phyloP scores from a whole-genome alignment of 768 basidiomycete genomes.

The Rhodotorula kratochvilovae region DNA sequence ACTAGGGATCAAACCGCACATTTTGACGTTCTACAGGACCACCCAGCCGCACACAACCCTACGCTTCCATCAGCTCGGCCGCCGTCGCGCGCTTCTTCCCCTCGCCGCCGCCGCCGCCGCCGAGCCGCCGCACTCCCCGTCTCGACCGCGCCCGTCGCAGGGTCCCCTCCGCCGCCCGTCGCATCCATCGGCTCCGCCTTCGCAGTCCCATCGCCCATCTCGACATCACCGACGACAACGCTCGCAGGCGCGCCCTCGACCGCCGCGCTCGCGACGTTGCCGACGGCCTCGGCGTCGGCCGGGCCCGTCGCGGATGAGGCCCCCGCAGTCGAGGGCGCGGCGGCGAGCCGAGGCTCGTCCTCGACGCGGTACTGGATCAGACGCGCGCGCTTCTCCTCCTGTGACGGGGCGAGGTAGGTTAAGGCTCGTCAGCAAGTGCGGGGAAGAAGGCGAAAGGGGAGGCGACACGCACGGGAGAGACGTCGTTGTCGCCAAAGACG shows the following conservation, averaged over 20 bases:
- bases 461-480: conserved; percentile 31
- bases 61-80: conserved; percentile 69
- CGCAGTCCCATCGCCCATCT: background rate
- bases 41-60: no score
- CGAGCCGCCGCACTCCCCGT: conserved; percentile 8
- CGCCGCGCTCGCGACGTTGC: conserved; percentile 15
- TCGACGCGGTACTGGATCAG: conserved; percentile 51
- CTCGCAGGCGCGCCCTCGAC: conserved; percentile 46
- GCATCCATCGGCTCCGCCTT: background rate
- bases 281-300: conserved; percentile 2
- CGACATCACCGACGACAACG: conserved; percentile 53
- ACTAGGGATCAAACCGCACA: no score
- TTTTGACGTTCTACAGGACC: no score
- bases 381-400: conserved; percentile 75
- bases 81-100: conserved; percentile 79
- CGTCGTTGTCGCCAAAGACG: conserved; percentile 42
- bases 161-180: conserved; percentile 16
- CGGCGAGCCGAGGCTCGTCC: conserved; percentile 55
- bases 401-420: background rate
- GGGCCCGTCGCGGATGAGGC: conserved; percentile 32
- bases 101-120: conserved; percentile 41
- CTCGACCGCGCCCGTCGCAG: conserved; percentile 13
- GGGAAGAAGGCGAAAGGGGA: background rate
- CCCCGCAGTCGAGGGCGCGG: conserved; percentile 50
- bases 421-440: no score